Conservation (phyloP, 768 basidiomycete genomes). For the Russula vinacea region DNA sequence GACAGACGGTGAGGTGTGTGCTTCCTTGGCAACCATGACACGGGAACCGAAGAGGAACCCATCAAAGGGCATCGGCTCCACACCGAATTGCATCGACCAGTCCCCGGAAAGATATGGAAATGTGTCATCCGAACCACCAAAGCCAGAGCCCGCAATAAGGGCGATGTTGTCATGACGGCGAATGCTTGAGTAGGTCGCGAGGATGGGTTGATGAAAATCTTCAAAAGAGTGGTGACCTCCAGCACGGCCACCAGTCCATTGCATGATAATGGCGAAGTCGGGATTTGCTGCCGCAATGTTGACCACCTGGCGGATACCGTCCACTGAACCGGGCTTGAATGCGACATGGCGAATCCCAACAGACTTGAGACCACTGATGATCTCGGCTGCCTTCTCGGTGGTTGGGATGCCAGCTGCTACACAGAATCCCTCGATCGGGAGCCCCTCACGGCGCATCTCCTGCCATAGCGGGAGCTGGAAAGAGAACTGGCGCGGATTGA, state of each 20-base stretch:
- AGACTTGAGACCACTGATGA: constrained; percentile 75
- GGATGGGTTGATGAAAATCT: constrained; percentile 95
- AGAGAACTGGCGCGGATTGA: constrained; percentile 94
- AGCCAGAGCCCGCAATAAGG: constrained; percentile 92
- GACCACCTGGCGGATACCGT: constrained; percentile 95
- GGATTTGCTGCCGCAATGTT: constrained; percentile 93
- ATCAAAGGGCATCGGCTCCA: constrained; percentile 97
- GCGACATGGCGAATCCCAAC: constrained; percentile 95
- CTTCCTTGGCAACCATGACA: constrained; percentile 99
- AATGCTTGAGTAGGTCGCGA: constrained; percentile 86
- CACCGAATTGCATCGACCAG: constrained; percentile 81
- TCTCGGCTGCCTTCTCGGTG: constrained; percentile 96
- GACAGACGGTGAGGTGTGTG: constrained; percentile 90
- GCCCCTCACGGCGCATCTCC: constrained; percentile 91
- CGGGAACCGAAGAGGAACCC: constrained; percentile 95
- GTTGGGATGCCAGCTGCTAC: constrained; percentile 96
- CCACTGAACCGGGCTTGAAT: constrained; percentile 98
- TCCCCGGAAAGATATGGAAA: constrained; percentile 98
- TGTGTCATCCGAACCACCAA: constrained; percentile 90
- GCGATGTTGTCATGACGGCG: constrained; percentile 85
- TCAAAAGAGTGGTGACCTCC: constrained; percentile 99
- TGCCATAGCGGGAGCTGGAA: constrained; percentile 99
- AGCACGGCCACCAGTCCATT: constrained; percentile 99
- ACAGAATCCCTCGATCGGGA: constrained; percentile 98
- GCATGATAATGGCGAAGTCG: constrained; percentile 94